Evolutionary conservation across 768 basidiomycete genomes (phyloP).

Genomic region (Naganishia randhawae): DNA sequence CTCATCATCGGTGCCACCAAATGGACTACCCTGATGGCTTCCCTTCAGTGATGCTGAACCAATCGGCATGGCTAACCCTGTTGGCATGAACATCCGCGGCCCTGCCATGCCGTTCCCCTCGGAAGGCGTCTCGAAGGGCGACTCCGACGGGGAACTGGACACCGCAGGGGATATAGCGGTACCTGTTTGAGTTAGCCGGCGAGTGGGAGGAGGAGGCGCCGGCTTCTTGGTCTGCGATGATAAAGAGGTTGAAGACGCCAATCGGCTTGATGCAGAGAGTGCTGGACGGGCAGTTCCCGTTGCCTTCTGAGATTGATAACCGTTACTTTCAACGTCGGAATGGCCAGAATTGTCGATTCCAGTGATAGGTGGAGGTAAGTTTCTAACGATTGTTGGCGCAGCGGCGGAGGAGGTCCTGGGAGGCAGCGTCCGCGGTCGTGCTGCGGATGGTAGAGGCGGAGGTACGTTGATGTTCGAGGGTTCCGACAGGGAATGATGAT

Average conservation of each 20-base stretch:
- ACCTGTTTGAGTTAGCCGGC: conserved; percentile 6
- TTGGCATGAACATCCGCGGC: conserved; percentile 13
- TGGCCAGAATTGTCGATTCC: background rate
- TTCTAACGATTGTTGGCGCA: background rate
- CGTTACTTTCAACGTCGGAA: background rate
- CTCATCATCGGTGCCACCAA: conserved; percentile 20
- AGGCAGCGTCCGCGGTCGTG: conserved; percentile 5
- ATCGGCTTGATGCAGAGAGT: conserved; percentile 7
- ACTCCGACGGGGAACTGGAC: conserved; percentile 2
- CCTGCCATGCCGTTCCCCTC: background rate
- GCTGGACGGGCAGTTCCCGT: background rate
- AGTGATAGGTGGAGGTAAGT: background rate
- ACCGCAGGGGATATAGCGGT: background rate
- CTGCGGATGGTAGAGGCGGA: background rate
- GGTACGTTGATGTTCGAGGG: background rate
- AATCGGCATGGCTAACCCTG: background rate
- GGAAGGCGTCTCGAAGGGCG: conserved; percentile 6
- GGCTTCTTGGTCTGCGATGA: conserved; percentile 1
- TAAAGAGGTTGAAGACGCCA: background rate
- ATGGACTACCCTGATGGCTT: conserved; percentile 5
- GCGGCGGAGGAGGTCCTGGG: background rate
- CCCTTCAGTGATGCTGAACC: background rate
- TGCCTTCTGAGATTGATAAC: background rate
- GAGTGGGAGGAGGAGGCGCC: conserved; percentile 2
- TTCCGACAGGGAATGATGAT: background rate